Evolutionary conservation across 2,329 filamentous ascomycete species (phyloP).

Genomic region (Aspergillus pseudonomiae): DNA sequence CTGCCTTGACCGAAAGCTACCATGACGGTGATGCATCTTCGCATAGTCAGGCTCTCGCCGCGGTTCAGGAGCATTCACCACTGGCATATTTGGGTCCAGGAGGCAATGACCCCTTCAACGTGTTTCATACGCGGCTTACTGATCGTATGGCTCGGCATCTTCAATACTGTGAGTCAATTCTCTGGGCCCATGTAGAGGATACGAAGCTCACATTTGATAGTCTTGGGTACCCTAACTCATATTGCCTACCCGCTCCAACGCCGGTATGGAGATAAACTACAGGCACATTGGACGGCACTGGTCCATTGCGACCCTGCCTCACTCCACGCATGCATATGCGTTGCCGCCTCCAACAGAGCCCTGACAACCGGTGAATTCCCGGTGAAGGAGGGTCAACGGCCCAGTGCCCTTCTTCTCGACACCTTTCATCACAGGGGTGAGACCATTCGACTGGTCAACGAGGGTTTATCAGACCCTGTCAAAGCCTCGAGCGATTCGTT

Average conservation of each 20-base stretch:
- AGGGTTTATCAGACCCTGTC: constrained; percentile 39
- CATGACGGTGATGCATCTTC: constrained; percentile 18
- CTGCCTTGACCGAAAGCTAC: constrained; percentile 17
- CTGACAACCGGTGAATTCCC: constrained; percentile 38
- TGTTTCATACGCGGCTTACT: constrained; percentile 39
- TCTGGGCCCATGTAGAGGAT: not conserved
- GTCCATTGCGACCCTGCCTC: constrained; percentile 40
- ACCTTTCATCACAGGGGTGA: constrained; percentile 43
- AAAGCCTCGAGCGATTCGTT: constrained; percentile 44
- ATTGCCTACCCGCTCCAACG: constrained; percentile 40
- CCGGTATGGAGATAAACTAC: constrained; percentile 37
- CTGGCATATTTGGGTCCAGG: constrained; percentile 37
- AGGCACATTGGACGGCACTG: constrained; percentile 40
- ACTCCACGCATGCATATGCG: constrained; percentile 42
- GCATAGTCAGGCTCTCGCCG: constrained; percentile 12
- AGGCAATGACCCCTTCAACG: constrained; percentile 40
- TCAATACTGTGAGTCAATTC: constrained; percentile 35
- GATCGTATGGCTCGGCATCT: constrained; percentile 43
- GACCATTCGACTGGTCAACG: constrained; percentile 43
- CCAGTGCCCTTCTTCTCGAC: constrained; percentile 39
- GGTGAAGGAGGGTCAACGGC: constrained; percentile 33
- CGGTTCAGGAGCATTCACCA: constrained; percentile 15
- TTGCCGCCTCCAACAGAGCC: constrained; percentile 40
- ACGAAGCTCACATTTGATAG: constrained; percentile 24
- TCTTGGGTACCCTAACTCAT: constrained; percentile 40